phyloP scores from a whole-genome alignment of 768 basidiomycete genomes.

The Lactarius hatsudake region DNA sequence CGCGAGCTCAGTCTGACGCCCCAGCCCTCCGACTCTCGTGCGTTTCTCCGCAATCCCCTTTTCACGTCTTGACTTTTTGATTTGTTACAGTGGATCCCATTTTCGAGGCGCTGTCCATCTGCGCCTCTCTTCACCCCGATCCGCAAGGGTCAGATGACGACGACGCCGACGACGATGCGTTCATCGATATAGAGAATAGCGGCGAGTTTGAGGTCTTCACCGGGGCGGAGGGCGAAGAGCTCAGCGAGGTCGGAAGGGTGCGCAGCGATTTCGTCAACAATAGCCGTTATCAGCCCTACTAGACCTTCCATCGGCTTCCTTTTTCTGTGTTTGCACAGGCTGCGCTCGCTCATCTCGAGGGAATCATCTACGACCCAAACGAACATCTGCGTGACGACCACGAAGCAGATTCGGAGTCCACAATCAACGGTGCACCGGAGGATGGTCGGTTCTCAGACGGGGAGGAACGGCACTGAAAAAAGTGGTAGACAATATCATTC shows the following conservation, averaged over 20 bases:
- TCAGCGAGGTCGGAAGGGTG: constrained; percentile 89
- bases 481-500: constrained; percentile 13
- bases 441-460: constrained; percentile 27
- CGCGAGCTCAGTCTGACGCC: constrained; percentile 82
- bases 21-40: constrained; percentile 53
- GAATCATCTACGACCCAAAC: constrained; percentile 65
- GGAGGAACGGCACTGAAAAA: constrained; percentile 18
- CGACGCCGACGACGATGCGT: constrained; percentile 45
- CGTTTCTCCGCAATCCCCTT: constrained; percentile 35
- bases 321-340: constrained; percentile 49
- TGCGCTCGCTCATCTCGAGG: constrained; percentile 78
- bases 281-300: constrained; percentile 83
- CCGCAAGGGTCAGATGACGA: constrained; percentile 45
- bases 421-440: constrained; percentile 24
- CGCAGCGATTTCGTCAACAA: constrained; percentile 83
- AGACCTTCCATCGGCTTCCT: constrained; percentile 41
- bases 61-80: not conserved
- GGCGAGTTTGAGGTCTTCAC: constrained; percentile 48
- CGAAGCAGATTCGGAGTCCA: constrained; percentile 4
- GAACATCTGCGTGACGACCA: constrained; percentile 25
- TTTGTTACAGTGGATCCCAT: constrained; percentile 66
- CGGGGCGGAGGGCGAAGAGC: constrained; percentile 64
- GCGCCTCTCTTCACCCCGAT: constrained; percentile 85
- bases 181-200: constrained; percentile 41
- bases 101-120: constrained; percentile 81